Percentiles rank a stretch among this genome's conserved stretches.
Evolutionary conservation across 192 early-diverging fungal genomes (phyloP).

Genomic region (Physocladia obscura): DNA sequence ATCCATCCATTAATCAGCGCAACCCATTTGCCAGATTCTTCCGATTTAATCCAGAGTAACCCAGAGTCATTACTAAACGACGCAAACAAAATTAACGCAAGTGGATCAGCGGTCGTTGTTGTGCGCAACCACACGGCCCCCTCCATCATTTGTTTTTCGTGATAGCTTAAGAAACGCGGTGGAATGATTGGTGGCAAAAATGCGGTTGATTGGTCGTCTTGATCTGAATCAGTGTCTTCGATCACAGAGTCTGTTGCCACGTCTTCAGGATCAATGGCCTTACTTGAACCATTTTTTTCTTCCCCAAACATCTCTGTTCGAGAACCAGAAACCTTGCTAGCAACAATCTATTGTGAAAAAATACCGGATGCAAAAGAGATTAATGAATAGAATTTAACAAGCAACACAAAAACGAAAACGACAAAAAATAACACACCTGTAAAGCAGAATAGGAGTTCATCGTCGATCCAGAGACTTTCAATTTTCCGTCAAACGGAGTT

Average conservation of each 20-base stretch:
- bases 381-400: too few relatives aligned
- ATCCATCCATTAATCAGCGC: constrained; percentile 34
- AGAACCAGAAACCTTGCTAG: too few relatives aligned
- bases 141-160: constrained; percentile 53
- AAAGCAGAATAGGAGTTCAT: constrained; percentile 34
- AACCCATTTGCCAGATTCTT: constrained; percentile 1
- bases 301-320: too few relatives aligned
- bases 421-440: background rate
- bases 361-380: background rate
- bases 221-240: too few relatives aligned
- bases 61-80: constrained; percentile 6
- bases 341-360: too few relatives aligned
- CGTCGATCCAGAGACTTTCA: constrained; percentile 37
- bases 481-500: constrained; percentile 19
- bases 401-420: constrained; percentile 11
- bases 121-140: constrained; percentile 40
- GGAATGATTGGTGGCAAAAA: constrained; percentile 30
- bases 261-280: too few relatives aligned
- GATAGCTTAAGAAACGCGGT: constrained; percentile 42
- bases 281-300: too few relatives aligned
- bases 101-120: constrained; percentile 37
- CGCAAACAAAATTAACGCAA: constrained; percentile 37
- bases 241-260: too few relatives aligned
- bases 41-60: background rate
- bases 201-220: background rate